These are phyloP conservation scores for Acer negundo DNA, from an alignment of 345 rosid species.

Conservation along the genomic window DNA sequence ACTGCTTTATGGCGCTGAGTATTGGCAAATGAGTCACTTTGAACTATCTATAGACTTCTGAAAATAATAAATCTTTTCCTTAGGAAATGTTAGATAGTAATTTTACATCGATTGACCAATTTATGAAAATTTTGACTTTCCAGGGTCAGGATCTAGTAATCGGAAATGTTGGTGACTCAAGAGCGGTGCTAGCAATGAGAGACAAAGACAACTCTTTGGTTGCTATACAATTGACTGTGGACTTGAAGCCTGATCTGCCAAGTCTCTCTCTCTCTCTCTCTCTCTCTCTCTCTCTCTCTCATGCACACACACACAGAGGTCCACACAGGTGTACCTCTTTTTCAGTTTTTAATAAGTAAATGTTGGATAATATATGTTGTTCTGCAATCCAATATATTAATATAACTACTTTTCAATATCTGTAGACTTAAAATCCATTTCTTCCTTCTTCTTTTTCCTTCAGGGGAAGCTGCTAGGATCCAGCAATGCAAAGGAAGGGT, in stretches of 20 bases:
- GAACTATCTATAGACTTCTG: neutral
- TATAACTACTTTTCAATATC: neutral
- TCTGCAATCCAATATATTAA: constrained; percentile 7
- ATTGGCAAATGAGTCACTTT: neutral
- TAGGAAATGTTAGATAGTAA: neutral
- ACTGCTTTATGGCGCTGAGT: neutral
- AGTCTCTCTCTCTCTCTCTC: constrained; percentile 48
- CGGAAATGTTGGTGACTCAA: constrained; percentile 91
- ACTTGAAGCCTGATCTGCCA: constrained; percentile 97
- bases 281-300: constrained; percentile 16
- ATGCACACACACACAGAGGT: neutral
- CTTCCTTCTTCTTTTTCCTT: constrained; percentile 11
- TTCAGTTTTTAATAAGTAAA: neutral
- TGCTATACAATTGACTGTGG: constrained; percentile 81
- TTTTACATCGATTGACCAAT: constrained; percentile 2
- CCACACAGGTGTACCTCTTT: neutral
- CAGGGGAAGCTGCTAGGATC: constrained; percentile 95
- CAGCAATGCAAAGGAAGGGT: constrained; percentile 94
- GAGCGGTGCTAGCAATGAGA: constrained; percentile 88
- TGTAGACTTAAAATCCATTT: neutral
- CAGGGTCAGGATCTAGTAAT: constrained; percentile 83
- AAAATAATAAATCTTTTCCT: neutral
- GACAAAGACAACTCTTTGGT: constrained; percentile 61
- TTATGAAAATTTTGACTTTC: constrained; percentile 23
- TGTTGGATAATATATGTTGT: neutral